Base-by-base conservation (phyloP, 106 monocot species). In the Dendrobium catenatum region DNA sequence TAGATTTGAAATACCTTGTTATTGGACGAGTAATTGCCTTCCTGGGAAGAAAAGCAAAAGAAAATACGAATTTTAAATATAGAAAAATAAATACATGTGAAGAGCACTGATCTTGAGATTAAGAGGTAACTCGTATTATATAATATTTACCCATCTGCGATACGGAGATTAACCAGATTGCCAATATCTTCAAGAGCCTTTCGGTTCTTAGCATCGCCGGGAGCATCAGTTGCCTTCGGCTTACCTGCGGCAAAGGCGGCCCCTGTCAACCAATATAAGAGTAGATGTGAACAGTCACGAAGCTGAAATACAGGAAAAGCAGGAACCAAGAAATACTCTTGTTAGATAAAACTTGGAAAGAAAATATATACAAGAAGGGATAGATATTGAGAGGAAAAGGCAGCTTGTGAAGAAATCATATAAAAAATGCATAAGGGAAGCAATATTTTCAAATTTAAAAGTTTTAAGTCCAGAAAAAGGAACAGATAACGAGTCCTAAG, bases 111-210 rank as follows among this genome's bases (percentile, higher is more conserved):
- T 7, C 6, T 9, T 46, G 46, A 46, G 9, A 6, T 46, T 7
- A 51, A 13, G 51, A 51, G 13, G 10, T 13, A 13, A 13, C 10
- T 15, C 3, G 15, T 51, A 51, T 51, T 51, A 13, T 13, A 51
- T 15, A 51, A 3, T 51, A 3, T 7, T 44, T 78, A 78, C 78
- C 55, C 83, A 24, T 83, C 83, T 20, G 44, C 15, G 1, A 83
- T 55, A 26, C 74, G 81, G 16, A 75, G 56, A 64, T n/a, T 41
- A 4, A 78, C 83, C 4, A 83, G 9, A 55, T 83, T 83, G 16
- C 83, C 79, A 44, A 83, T 83, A 9, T 83, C 83, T 19, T 58
- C 83, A 18, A 83, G 79, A 27, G 79, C 79, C 40, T 73, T 68
- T 29, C 83, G 78, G 7, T 83, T 83, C 73, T 83, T 83, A 11